Evolutionary conservation across 176 grass and related monocot genomes (phyloP).

Genomic region (Areca catechu): DNA sequence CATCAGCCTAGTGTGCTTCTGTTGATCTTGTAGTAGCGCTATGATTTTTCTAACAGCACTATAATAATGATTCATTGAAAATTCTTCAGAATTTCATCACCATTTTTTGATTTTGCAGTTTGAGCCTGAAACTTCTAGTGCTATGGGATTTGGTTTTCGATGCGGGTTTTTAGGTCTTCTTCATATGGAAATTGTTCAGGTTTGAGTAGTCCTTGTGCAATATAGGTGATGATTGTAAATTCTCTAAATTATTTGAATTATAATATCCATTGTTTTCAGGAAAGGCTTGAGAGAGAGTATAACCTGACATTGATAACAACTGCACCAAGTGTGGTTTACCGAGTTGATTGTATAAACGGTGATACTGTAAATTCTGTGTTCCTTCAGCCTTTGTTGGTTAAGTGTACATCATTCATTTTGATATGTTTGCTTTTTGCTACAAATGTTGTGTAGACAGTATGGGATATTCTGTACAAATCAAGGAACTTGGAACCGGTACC

Average conservation of each 20-base stretch:
- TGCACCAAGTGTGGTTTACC: constrained; percentile 94
- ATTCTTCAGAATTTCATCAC: neutral
- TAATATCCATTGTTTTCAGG: constrained; percentile 47
- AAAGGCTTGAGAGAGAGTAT: constrained; percentile 99
- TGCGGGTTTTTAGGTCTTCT: constrained; percentile 95
- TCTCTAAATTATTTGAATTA: neutral
- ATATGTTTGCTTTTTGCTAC: too few species aligned
- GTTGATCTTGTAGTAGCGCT: too few species aligned
- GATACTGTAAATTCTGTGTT: constrained; percentile 55
- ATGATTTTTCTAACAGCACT: too few species aligned
- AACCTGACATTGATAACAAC: constrained; percentile 96
- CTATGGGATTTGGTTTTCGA: constrained; percentile 97
- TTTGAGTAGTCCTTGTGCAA: constrained; percentile 26
- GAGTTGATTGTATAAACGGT: constrained; percentile 56
- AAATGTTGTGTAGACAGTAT: too few species aligned
- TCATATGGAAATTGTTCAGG: constrained; percentile 99
- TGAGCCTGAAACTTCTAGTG: constrained; percentile 89
- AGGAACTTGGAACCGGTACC: too few species aligned
- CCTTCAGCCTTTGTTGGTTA: constrained; percentile 1
- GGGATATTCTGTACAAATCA: too few species aligned
- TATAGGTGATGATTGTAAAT: constrained; percentile 1
- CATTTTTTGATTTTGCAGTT: constrained; percentile 43
- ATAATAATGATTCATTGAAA: too few species aligned
- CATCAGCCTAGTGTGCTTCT: too few species aligned
- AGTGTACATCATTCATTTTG: too few species aligned